Percentiles rank a stretch among this genome's conserved stretches.
These are phyloP conservation scores for Firmiana major DNA, from an alignment of 345 rosid genomes.

Conservation along the genomic window DNA sequence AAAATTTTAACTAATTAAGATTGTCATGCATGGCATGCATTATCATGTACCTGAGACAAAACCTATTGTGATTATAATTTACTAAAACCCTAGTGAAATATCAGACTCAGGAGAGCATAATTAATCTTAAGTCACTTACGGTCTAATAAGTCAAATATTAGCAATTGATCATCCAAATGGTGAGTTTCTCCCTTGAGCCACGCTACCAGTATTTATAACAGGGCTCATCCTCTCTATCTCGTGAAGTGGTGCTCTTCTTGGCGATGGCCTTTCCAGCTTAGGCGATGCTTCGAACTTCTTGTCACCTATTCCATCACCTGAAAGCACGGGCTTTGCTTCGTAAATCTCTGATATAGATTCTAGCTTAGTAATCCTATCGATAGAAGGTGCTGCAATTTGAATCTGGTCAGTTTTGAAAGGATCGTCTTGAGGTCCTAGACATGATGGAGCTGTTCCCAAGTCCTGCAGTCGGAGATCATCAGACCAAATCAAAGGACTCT, in stretches of 20 bases:
- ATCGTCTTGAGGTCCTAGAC: slow-evolving; percentile 40
- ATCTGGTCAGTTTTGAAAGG: slow-evolving; percentile 38
- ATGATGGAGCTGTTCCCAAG: slow-evolving; percentile 28
- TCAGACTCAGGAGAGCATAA: slow-evolving; percentile 8
- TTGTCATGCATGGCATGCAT: slow-evolving; percentile 26
- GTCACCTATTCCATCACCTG: slow-evolving; percentile 47
- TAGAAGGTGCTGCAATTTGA: slow-evolving; percentile 48
- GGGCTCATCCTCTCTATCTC: slow-evolving; percentile 45
- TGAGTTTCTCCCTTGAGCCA: slow-evolving; percentile 59
- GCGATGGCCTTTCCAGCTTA: slow-evolving; percentile 65
- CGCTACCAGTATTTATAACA: slow-evolving; percentile 39
- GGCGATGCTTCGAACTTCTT: slow-evolving; percentile 41
- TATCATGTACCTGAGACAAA: slow-evolving; percentile 19
- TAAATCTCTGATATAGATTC: slow-evolving; percentile 74
- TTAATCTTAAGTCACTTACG: slow-evolving; percentile 16
- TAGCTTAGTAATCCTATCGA: slow-evolving; percentile 41
- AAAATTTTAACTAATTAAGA: slow-evolving; percentile 8
- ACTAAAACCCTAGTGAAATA: slow-evolving; percentile 28
- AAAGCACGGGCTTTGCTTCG: slow-evolving; percentile 61
- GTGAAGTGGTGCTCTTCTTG: slow-evolving; percentile 54
- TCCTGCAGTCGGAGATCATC: slow-evolving; percentile 70
- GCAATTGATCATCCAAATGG: slow-evolving; percentile 44
- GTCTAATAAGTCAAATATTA: background rate
- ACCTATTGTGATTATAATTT: slow-evolving; percentile 16
- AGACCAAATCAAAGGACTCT: slow-evolving; percentile 76